Evolutionary conservation across 1,139 yeast species (phyloP).

Genomic region (Debaryomyces robertsiae): DNA sequence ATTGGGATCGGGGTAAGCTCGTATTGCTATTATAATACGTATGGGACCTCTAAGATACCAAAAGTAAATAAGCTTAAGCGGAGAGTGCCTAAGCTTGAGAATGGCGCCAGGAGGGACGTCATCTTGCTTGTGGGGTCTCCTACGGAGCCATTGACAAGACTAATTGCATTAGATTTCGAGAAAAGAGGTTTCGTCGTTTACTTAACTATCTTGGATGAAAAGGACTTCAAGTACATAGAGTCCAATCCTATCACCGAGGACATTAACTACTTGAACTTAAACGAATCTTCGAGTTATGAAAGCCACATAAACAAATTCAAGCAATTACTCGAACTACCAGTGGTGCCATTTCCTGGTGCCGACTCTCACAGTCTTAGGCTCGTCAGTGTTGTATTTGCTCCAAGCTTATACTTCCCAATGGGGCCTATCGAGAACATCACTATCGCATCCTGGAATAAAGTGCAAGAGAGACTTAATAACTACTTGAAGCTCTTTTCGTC

Average conservation of each 20-base stretch:
- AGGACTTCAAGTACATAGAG: conserved; percentile 61
- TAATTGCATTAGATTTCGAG: conserved; percentile 73
- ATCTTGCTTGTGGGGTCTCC: conserved; percentile 77
- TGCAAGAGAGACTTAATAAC: conserved; percentile 46
- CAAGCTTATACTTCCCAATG: conserved; percentile 64
- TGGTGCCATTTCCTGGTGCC: conserved; percentile 55
- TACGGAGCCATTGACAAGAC: conserved; percentile 69
- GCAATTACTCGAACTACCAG: conserved; percentile 39
- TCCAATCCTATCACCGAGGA: conserved; percentile 57
- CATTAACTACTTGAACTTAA: conserved; percentile 47
- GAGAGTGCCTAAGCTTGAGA: conserved; percentile 61
- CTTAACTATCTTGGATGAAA: conserved; percentile 66
- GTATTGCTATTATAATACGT: conserved; percentile 15
- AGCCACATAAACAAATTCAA: conserved; percentile 39
- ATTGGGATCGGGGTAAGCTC: conserved; percentile 35
- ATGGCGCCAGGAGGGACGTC: conserved; percentile 77
- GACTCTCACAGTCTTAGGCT: conserved; percentile 53
- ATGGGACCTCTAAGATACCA: conserved; percentile 7
- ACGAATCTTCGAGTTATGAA: conserved; percentile 33
- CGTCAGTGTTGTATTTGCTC: conserved; percentile 63
- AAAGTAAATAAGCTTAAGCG: conserved; percentile 32
- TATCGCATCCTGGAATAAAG: conserved; percentile 53
- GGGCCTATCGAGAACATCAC: conserved; percentile 69
- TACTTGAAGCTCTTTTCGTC: conserved; percentile 56
- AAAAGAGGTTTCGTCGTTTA: conserved; percentile 80